Conservation (phyloP, 768 basidiomycete species). For the Chlorophyllum brunneum region DNA sequence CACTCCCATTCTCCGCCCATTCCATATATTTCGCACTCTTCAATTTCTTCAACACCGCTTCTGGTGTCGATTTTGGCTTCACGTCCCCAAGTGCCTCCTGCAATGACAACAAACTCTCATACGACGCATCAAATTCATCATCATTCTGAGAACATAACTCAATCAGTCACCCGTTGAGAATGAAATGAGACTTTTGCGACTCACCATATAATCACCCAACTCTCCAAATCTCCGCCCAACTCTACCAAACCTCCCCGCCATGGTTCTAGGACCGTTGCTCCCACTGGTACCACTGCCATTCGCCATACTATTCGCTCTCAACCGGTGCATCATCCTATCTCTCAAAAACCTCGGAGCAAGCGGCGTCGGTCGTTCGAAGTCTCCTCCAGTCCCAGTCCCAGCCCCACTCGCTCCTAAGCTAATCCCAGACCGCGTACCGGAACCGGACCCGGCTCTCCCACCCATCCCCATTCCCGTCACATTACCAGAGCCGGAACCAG, state of each 20-base stretch:
- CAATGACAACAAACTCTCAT: conserved; percentile 62
- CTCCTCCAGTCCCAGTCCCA: not conserved
- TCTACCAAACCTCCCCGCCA: conserved; percentile 1
- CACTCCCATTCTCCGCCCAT: conserved; percentile 23
- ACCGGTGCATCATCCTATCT: not conserved
- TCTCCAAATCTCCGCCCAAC: conserved; percentile 14
- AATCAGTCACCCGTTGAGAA: not conserved
- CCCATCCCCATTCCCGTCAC: too few species aligned
- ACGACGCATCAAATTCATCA: conserved; percentile 73
- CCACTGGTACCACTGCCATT: not conserved
- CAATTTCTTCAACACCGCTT: conserved; percentile 53
- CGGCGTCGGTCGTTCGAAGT: not conserved
- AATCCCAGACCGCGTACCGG: not conserved
- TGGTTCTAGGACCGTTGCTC: not conserved
- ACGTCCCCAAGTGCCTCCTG: conserved; percentile 64
- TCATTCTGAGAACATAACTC: conserved; percentile 45
- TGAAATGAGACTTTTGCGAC: not conserved
- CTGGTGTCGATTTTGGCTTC: conserved; percentile 60
- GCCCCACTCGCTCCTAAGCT: not conserved
- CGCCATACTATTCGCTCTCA: not conserved
- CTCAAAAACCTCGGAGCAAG: not conserved
- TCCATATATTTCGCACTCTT: conserved; percentile 14
- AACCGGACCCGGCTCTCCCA: not conserved
- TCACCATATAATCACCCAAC: conserved; percentile 42
- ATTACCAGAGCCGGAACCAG: not conserved